Base-by-base conservation (phyloP, 495 filamentous ascomycete species). In the Penicillium manginii region DNA sequence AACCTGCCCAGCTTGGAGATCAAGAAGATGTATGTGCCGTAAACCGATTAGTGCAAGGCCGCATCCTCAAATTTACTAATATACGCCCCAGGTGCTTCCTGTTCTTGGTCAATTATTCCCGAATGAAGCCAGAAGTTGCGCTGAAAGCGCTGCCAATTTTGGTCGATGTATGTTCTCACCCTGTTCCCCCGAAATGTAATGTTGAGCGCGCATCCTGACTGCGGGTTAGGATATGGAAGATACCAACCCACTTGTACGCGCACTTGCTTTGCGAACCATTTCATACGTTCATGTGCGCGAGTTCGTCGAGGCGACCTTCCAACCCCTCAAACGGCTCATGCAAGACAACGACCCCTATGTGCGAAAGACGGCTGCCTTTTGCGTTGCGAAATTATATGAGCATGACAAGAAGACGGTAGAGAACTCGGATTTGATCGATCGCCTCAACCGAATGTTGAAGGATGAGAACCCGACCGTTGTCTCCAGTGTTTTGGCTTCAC, bases 381-480 rank as follows among this genome's bases (percentile, higher is more conserved):
- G 90, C 67, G 94, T 99, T 23, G 94, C 94, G 15, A 99, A 99
- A 76, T 81, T 98, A 17, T 98, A 99, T 74, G 94, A 98, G 66
- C 96, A 99, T 64, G 92, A 98, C 71, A 87, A 87, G 69, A 83
- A 87, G 64, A 86, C 93, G 75, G 92, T 99, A 2, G 96, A 99
- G 73, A 81, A 78, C 17, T 91, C 91, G 15, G 91, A 97, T 65
- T 79, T 99, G 51, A 98, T 99, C 63, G 94, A 98, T 66, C 84
- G 88, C 51, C 80, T 99, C 37, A 99, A 99, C 71, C 73, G 79
- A 18, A 90, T 99, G 79, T 77, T 99, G 54, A 85, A 90, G 65
- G 94, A 99, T 64, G 93, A 97, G 70, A 98, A 98, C 69, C 92
- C 94, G 3, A 99, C 94, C 0, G 94, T 99, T 12, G 93, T 98